Evolutionary conservation across 192 early-diverging fungal genomes (phyloP).

Genomic region (Coemansia sp.): DNA sequence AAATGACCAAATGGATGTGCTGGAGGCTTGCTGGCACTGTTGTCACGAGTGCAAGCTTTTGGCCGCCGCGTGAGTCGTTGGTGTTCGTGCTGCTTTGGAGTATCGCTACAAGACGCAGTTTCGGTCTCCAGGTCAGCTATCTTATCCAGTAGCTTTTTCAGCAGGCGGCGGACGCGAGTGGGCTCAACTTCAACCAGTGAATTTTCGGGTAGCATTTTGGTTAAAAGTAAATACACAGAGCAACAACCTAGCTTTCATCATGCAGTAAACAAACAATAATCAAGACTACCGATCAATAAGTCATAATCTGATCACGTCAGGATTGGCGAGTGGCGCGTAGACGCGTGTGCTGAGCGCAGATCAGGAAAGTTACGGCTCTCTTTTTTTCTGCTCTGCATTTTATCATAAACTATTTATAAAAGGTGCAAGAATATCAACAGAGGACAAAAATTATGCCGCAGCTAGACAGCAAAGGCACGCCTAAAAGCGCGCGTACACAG

Average conservation of each 20-base stretch:
- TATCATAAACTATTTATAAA: neutral
- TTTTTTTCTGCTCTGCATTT: slow-evolving; percentile 1
- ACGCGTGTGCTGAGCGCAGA: neutral
- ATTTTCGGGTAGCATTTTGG: slow-evolving; percentile 29
- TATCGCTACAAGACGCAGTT: neutral
- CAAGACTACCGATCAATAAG: neutral
- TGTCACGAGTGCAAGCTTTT: neutral
- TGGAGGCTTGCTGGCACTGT: slow-evolving; percentile 15
- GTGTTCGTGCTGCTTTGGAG: neutral
- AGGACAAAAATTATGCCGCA: slow-evolving; percentile 15
- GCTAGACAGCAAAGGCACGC: slow-evolving; percentile 25
- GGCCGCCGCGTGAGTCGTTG: neutral
- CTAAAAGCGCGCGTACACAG: slow-evolving; percentile 36
- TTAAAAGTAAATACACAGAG: neutral
- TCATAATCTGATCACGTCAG: neutral
- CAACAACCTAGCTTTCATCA: neutral
- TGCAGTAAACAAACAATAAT: neutral
- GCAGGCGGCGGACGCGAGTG: slow-evolving; percentile 29
- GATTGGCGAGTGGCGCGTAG: neutral
- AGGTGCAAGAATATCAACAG: neutral
- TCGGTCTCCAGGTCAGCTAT: slow-evolving; percentile 35
- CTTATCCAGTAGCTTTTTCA: slow-evolving; percentile 42
- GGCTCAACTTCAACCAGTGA: slow-evolving; percentile 22
- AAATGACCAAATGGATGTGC: slow-evolving; percentile 32
- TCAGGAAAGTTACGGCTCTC: neutral